A percentile compares a stretch with the other conserved stretches of the same genome.
Evolutionary conservation across 1,284 basidiomycete genomes (phyloP).

Genomic region (Fomitopsis pinicola): DNA sequence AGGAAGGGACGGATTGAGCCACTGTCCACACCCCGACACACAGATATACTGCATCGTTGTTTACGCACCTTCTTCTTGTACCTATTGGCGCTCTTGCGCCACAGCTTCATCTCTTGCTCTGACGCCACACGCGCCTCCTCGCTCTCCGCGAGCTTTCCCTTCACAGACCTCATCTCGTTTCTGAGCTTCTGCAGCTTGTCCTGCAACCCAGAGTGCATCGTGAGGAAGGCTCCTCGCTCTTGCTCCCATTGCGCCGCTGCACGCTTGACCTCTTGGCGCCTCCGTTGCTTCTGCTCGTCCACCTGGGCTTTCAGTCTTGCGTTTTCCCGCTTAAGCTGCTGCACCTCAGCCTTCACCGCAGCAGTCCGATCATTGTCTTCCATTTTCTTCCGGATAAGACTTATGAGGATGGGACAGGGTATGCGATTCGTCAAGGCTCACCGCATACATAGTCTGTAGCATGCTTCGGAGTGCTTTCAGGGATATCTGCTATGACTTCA

Average conservation of each 20-base stretch:
- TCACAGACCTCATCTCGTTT: neutral
- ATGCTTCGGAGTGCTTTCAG: neutral
- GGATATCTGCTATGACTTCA: neutral
- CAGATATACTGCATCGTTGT: neutral
- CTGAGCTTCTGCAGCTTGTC: neutral
- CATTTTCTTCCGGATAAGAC: neutral
- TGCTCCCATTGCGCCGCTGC: neutral
- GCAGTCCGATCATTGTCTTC: neutral
- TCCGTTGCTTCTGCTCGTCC: neutral
- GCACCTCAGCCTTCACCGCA: neutral
- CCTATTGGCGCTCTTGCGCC: constrained; percentile 9
- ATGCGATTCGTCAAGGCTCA: constrained; percentile 1
- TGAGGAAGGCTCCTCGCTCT: neutral
- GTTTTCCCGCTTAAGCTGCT: neutral
- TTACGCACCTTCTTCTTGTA: constrained; percentile 14
- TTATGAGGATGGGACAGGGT: constrained; percentile 9
- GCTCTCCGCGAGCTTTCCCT: constrained; percentile 4
- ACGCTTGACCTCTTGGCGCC: neutral
- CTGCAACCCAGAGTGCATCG: neutral
- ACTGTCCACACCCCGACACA: neutral
- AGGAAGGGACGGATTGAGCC: neutral
- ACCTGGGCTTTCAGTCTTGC: neutral
- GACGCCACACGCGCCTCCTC: neutral
- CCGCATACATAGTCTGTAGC: neutral
- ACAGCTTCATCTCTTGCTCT: constrained; percentile 6